Conservation (phyloP, 2,329 filamentous ascomycete species). For the Ophiocordyceps camponoti-rufipedis region DNA sequence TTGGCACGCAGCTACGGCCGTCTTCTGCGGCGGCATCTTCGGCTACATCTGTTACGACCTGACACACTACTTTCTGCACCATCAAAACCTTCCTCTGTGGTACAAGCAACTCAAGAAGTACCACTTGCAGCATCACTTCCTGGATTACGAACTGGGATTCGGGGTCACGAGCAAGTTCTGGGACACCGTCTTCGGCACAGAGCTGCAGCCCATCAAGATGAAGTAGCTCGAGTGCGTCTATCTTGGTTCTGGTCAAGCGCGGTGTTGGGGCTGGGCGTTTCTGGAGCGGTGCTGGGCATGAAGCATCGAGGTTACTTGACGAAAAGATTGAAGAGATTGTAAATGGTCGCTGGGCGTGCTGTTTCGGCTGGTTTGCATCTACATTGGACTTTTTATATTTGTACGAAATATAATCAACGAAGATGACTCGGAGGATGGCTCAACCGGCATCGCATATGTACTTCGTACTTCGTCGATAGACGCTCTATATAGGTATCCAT, state of each 20-base stretch:
- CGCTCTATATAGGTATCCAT: too few relatives aligned
- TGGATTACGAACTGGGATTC: constrained; percentile 94
- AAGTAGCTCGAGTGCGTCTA: constrained; percentile 6
- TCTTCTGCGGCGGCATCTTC: constrained; percentile 81
- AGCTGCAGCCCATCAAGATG: constrained; percentile 34
- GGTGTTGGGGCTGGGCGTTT: constrained; percentile 2
- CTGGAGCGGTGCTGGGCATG: background rate
- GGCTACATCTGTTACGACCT: constrained; percentile 93
- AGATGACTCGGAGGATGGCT: too few relatives aligned
- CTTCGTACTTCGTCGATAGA: too few relatives aligned
- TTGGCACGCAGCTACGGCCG: constrained; percentile 63
- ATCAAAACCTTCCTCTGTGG: constrained; percentile 76
- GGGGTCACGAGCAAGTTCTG: constrained; percentile 94
- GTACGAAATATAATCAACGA: too few relatives aligned
- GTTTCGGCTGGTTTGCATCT: too few relatives aligned
- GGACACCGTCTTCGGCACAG: constrained; percentile 83
- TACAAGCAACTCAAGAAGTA: constrained; percentile 94
- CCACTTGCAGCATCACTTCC: constrained; percentile 91
- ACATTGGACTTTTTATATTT: too few relatives aligned
- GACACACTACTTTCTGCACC: constrained; percentile 97
- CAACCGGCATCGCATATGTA: too few relatives aligned
- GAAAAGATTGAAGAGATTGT: too few relatives aligned
- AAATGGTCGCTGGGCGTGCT: too few relatives aligned
- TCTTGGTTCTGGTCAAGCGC: constrained; percentile 1
- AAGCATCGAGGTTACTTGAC: too few relatives aligned